Evolutionary conservation across 345 rosid species (phyloP), one percentile per base, ranked within the genome.

Genomic region (Chamaenerion angustifolium): DNA sequence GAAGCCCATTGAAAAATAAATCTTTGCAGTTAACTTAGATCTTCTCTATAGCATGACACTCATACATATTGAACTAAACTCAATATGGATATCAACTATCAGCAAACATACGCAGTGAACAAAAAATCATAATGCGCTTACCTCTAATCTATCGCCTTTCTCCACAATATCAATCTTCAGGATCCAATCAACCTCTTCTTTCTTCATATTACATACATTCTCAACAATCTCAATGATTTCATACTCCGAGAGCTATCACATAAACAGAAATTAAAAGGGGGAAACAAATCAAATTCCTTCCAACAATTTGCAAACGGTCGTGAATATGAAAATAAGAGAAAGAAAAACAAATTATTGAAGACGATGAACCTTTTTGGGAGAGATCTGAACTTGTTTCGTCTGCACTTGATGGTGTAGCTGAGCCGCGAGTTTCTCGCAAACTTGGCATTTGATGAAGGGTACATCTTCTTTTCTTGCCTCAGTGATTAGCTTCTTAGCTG

Each of bases 121-220:
- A 19, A 23, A 49, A 47, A 8, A 40, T 41, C 47, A 3, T 49
- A 16, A 55, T 46, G 10, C n/a, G 11, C 0, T 42, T 66, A 85
- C 99, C 95, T 70, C 78, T 64, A 88, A 75, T 57, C 63, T 77
- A 62, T 82, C 56, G 43, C 85, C 90, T 64, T 73, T 55, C 66
- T 88, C 96, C 1, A 81, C 88, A 16, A 92, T 66, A 65, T 92
- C 98, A 70, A 92, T 80, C 79, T 70, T 74, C 57, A 84, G 61
- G 40, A 92, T 80, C 99, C 99, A 92, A 68, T 92, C 99, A 68
- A 90, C 85, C 79, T 92, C 99, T 40, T 74, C 86, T 70, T 88
- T 87, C 93, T 92, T 92, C 80, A 88, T 61, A 66, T 92, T 85
- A 54, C 99, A 88, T 12, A 92, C 82, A 65, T 85, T 88, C 78